Conservation (phyloP, 1,284 basidiomycete genomes). For the Dichomitus squalens region DNA sequence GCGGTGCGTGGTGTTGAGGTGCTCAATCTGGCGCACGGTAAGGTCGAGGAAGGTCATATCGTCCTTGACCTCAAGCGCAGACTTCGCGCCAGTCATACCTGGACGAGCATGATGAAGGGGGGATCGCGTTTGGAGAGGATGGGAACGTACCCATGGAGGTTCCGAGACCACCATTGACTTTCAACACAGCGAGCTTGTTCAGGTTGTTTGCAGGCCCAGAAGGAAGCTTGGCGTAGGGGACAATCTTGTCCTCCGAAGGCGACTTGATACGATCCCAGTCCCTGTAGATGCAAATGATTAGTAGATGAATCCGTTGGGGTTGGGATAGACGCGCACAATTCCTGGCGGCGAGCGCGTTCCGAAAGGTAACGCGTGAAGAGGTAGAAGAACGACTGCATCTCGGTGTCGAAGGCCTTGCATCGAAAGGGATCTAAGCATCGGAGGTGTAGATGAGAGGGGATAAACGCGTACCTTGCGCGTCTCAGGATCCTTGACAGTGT, state of each 20-base stretch:
- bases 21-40: conserved; percentile 96
- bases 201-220: conserved; percentile 71
- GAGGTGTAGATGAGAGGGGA: conserved; percentile 4
- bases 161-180: conserved; percentile 99
- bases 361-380: conserved; percentile 98
- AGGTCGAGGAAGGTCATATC: conserved; percentile 99
- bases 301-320: conserved; percentile 5
- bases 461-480: conserved; percentile 75
- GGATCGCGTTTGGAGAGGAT: background rate
- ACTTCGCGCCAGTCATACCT: conserved; percentile 94
- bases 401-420: conserved; percentile 89
- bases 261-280: conserved; percentile 99
- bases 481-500: conserved; percentile 75
- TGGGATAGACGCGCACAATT: conserved; percentile 70
- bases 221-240: conserved; percentile 82
- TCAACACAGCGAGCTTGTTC: conserved; percentile 96
- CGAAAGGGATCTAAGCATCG: conserved; percentile 16
- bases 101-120: conserved; percentile 1
- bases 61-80: conserved; percentile 90
- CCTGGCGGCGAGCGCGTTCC: conserved; percentile 92
- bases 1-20: conserved; percentile 71
- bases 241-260: conserved; percentile 91
- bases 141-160: conserved; percentile 84
- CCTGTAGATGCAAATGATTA: conserved; percentile 44
- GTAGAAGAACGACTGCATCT: conserved; percentile 99